Base-by-base conservation (phyloP, 139 green algal genomes). In the Chlorella sp. region DNA sequence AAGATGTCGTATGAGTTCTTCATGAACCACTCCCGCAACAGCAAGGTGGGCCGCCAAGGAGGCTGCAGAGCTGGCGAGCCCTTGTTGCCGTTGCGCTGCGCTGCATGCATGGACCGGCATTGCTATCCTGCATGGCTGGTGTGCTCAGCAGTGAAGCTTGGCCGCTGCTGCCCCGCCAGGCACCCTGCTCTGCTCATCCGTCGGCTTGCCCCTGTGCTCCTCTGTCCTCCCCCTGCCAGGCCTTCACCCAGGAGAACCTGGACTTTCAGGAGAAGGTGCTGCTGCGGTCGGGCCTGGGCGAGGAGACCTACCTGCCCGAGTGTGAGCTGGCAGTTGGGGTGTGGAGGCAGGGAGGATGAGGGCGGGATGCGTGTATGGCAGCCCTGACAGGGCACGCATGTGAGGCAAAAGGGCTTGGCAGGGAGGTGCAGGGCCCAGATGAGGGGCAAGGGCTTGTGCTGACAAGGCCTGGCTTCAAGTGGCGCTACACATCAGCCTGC, bases 231-330 rank as follows among this genome's bases (percentile, higher is more conserved):
- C 1, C 28, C n/a, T 23, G 26, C 28, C 60, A 73, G 39, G 71
- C 44, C n/a, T 98, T 98, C 85, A 94, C 88, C 38, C 82, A 92
- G 3, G 88, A 96, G 76, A 93, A 83, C 32, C 78, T 99, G 36
- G 89, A 94, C 7, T 99, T 99, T 55, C 97, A 99, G 87, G 84
- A 94, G 71, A 98, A 98, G 84, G 96, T 99, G 67, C 81, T 98
- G 26, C 64, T 79, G 1, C 89, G 93, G 21, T 97, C 94, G 26
- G 97, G 97, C 5, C 87, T 99, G 79, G 97, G 97, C 18, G 89
- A 98, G 60, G 91, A 97, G 23, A 99, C 97, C 0, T 98, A 98
- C 88, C 88, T 99, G 85, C 97, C 96, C 16, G 87, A 90, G 41
- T 93, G 94, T 95, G 78, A 56, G 78, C 79, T 18, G n/a, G n/a